Evolutionary conservation across 2,329 filamentous ascomycete species (phyloP), one percentile per base, ranked within the genome.

Genomic region (Hortaea sp.): DNA sequence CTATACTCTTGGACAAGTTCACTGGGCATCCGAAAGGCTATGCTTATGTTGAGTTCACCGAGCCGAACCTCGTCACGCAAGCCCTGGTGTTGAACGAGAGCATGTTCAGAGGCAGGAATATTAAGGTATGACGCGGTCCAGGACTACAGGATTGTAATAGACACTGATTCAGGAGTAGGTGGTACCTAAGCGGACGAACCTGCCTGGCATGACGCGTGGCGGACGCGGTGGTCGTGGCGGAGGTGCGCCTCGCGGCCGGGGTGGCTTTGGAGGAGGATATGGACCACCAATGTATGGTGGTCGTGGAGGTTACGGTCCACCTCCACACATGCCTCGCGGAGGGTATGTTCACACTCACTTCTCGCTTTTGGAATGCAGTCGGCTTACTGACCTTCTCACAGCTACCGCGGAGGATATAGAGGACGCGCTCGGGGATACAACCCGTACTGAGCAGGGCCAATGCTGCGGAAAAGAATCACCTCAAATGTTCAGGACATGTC

Each of bases 21-120:
- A 95, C 89, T 7, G 92, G 92, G 53, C 89, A 97, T 74, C 92
- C 92, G n/a, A 98, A 98, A 75, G 92, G 92, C 55, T 98, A 98
- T 71, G 92, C 92, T 63, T 98, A 98, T 70, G 92, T 98, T 60
- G 92, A 98, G 70, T 98, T 98, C 65, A 84, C 87, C 50, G 92
- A 97, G 70, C 88, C 92, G 42, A 89, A 81, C 68, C 76, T 95
- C 51, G 90, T 98, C 53, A 88, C 87, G 41, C 87, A 94, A 66
- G 92, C 92, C 28, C 77, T 98, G 50, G 88, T 97, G 37, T 75
- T 98, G 48, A 97, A 98, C 66, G 92, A 98, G 70, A 95, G 88
- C 67, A 77, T 94, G 48, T 95, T 98, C 71, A 88, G 92, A 61
- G 89, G 88, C 52, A 81, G 92, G 61, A 94, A 92, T 66, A 80